Base-by-base conservation (phyloP, 495 filamentous ascomycete species). In the Friedmanniomyces endolithicus region DNA sequence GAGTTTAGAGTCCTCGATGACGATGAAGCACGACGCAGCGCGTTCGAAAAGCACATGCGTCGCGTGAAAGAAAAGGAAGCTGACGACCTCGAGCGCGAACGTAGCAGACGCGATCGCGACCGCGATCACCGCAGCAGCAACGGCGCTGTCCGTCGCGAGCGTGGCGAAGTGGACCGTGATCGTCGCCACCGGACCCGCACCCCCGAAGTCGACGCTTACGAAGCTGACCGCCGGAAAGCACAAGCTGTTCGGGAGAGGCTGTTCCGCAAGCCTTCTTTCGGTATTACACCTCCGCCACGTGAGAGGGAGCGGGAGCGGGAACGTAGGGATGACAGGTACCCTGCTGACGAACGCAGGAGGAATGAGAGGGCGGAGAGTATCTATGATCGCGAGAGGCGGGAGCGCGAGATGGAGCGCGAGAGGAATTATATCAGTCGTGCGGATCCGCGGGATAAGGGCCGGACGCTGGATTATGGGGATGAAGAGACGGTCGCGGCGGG, bases 31-130 rank as follows among this genome's bases (percentile, higher is more conserved):
- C 86, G 90, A 46, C 79, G 82, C 25, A 74, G 78, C 52, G 94
- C 88, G 11, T 97, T 95, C 65, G 94, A 96, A 27, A 99, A 97
- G 70, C 77, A 88, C 61, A 82, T 96, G 55, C 85, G 88, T 37
- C 88, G 92, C 50, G 71, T 95, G 6, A 85, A 83, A 62, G 92
- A 97, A 64, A 88, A 90, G 66, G 87, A 94, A 66, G 86, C 92
- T 48, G 90, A 95, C 49, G 88, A 94, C 54, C 66, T 69, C 2
- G 90, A 94, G 50, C 82, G 77, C 50, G 86, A 90, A 20, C 83
- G 84, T 50, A 75, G 75, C 39, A 77, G 80, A 37, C 64, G 67
- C 23, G 64, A 64, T 37, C 61, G 64, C 9, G 57, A 66, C 25
- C 57, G 57, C 25, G 51, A 57, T 27, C 48, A 53, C 24, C 35